Base-by-base conservation (phyloP, 306 rosid species). In the Crotalaria pallida region DNA sequence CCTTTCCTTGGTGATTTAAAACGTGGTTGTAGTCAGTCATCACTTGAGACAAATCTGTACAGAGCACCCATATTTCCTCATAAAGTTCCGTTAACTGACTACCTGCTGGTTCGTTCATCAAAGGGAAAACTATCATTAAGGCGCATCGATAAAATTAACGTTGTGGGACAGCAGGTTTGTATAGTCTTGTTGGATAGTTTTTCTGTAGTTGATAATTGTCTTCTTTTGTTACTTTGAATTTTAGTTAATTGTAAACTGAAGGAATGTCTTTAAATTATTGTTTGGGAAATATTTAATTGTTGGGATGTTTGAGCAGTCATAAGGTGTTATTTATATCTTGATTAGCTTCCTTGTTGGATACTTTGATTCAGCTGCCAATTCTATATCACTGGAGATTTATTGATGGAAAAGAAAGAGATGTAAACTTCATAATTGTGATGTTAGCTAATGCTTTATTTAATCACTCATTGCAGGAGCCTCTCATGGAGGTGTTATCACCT, bases 31-130 rank as follows among this genome's bases (percentile, higher is more conserved):
- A 76, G 81, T 76, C 98, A 85, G 84, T 86, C 96, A 26, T 88
- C 98, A 57, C 85, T 93, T 58, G 98, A 93, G 89, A 90, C 98
- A 69, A 93, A 93, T 80, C 88, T 93, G 94, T 93, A 90, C 64
- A 84, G 98, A 79, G 93, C 98, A 60, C 98, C 98, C 7, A n/a
- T 88, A 73, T 93, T 93, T 78, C 67, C 94, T 31, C 98, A 93
- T 65, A 93, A 88, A 87, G 92, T 90, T 81, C 89, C 90, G 10
- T 62, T 67, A 43, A 93, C 97, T 17, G 98, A 93, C 79, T 93
- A 93, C 82, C 77, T 93, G 72, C 78, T 93, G 66, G 88, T 93
- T 69, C 98, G 98, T 65, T 93, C 98, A 57, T 75, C 98, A 53
- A 93, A 93, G 87, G 98, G 98, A 69, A 93, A 87, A 75, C 87